Conservation (phyloP, 495 filamentous ascomycete genomes). For the Penicillium flavigenum region DNA sequence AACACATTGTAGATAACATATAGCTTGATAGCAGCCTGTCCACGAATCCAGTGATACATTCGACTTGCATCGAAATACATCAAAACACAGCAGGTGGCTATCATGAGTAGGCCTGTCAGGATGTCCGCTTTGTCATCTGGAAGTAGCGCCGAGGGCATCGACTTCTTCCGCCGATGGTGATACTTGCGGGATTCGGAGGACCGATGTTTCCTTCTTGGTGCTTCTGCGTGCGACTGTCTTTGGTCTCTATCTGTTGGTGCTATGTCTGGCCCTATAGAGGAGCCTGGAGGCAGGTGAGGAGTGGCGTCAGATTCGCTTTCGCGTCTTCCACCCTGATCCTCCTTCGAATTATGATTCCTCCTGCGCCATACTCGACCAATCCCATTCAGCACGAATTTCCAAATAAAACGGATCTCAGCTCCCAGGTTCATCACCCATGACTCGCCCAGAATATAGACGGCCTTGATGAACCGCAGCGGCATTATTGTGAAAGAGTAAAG, state of each 20-base stretch:
- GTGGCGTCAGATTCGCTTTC: conserved; percentile 30
- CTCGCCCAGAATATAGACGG: conserved; percentile 67
- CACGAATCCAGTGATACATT: conserved; percentile 97
- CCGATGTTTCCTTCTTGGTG: conserved; percentile 32
- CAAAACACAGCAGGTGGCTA: conserved; percentile 77
- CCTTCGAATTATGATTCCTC: conserved; percentile 39
- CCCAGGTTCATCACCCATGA: conserved; percentile 68
- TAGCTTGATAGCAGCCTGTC: conserved; percentile 94
- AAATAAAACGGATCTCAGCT: conserved; percentile 65
- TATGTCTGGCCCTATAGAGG: conserved; percentile 14
- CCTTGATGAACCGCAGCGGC: conserved; percentile 85
- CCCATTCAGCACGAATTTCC: conserved; percentile 71
- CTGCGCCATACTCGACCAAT: conserved; percentile 74
- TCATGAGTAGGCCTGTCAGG: conserved; percentile 80
- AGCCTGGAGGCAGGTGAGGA: conserved; percentile 18
- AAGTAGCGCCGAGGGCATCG: conserved; percentile 75
- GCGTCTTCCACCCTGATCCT: conserved; percentile 17
- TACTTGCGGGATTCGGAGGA: conserved; percentile 35
- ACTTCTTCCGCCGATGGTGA: conserved; percentile 75
- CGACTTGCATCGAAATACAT: conserved; percentile 94
- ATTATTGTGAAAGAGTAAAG: conserved; percentile 93
- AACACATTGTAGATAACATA: conserved; percentile 98
- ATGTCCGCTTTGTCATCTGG: conserved; percentile 95
- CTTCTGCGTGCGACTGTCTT: conserved; percentile 22
- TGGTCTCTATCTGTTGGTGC: conserved; percentile 25